Base-by-base conservation (phyloP, 257 asterid species). In the Solanum bulbocastanum region DNA sequence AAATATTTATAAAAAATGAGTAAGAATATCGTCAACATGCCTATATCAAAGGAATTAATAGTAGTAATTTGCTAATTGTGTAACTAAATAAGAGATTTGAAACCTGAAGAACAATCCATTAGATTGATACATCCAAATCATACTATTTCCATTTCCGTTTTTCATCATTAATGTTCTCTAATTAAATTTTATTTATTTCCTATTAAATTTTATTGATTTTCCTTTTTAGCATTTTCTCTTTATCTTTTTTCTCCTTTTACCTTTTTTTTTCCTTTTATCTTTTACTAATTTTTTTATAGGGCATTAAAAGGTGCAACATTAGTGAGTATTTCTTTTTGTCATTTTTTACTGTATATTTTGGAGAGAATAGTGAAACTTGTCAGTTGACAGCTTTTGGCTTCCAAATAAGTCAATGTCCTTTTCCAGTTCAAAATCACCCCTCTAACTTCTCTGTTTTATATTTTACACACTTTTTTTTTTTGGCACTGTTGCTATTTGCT, bases 391-490 rank as follows among this genome's bases (percentile, higher is more conserved):
- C 85, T n/a, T 81, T 16, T 30, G 42, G 69, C 30, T 10, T 30
- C 86, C 44, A 49, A 82, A 49, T 82, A 49, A 81, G 86, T 82
- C 86, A 82, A 82, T 82, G 86, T 15, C 86, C 85, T 30, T 81
- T 81, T 30, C 30, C 39, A 49, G 32, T 82, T 82, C 86, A 30
- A 82, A 82, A 82, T 46, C 69, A 82, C 30, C 5, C 32, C 44
- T 39, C 42, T 20, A 13, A 79, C 27, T 82, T 32, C 69, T 32
- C 30, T 30, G 16, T 49, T 49, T 58, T 25, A 42, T 10, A 37
- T 66, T 25, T 25, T 66, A 25, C 73, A 25, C 73, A 1, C 0
- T 65, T 18, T 52, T 46, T 15, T 49, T 56, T 56, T 52, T 46
- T 13, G 56, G 18, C 46, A 4, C 27, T 9, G 32, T 36, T 42